Evolutionary conservation across 164 flowering plant genomes (phyloP), one percentile per base, ranked within the genome.

Genomic region (Tetrastigma voinierianum): DNA sequence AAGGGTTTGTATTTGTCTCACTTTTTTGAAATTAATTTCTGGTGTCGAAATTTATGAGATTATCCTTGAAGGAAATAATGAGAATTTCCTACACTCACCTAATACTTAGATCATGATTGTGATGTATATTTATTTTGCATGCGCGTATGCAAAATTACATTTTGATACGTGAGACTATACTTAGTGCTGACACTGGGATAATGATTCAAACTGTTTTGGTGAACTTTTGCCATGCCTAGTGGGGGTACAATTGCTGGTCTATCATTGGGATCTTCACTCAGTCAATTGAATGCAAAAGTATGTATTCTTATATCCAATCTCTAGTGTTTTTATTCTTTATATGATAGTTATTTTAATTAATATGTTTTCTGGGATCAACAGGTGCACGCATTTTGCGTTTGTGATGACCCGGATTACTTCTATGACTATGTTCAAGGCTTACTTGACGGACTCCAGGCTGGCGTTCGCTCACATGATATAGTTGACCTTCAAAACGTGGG

Each of bases 231-330:
- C 64, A 53, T 61, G 78, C 79, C 12, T 77, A 95, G 99, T 74
- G 97, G 99, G 56, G n/a, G 97, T 57, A 95, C 93, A 46, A 75
- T 85, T 78, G 94, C 97, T 78, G 99, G 99, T 69, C 76, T 95
- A 69, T 79, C 99, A 23, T 66, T 95, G 76, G 99, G 90, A 57
- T 86, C 97, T 17, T 78, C 77, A 83, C 69, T 92, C 66, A 84
- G 97, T 65, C 67, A 79, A 14, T 74, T 87, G 81, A 87, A 83
- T 78, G 87, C 96, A 70, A 92, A 89, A 75, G 99, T 95, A 78
- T 46, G 82, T 67, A 24, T 61, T 51, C 59, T 65, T 46, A 16
- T 59, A 24, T 64, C 10, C 17, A 53, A 4, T 48, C 62, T 51
- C 23, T 47, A 43, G 12, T 54, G 6, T 57, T 18, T 14, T 2